Percentiles rank a stretch among this genome's conserved stretches.
These are phyloP conservation scores for Chlorokybus atmophyticus DNA, from an alignment of 139 green algal species.

Conservation along the genomic window DNA sequence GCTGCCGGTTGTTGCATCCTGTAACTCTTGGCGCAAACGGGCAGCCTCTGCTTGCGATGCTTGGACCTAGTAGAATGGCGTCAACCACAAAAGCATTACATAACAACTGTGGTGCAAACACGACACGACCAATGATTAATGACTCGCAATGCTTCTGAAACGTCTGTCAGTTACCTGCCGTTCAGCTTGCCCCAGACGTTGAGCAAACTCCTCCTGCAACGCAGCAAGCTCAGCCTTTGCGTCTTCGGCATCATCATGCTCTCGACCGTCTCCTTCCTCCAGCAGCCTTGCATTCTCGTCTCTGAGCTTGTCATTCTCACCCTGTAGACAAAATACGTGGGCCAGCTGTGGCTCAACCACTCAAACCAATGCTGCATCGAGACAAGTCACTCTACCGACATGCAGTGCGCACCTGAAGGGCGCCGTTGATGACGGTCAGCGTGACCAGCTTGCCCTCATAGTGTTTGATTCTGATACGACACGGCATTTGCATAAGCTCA, in stretches of 20 bases:
- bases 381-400: conserved; percentile 1
- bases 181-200: conserved; percentile 41
- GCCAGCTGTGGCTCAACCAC: conserved; percentile 41
- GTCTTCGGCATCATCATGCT: neutral
- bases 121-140: too few species aligned
- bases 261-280: conserved; percentile 25
- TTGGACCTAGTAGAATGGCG: too few species aligned
- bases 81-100: too few species aligned
- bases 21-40: too few species aligned
- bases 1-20: too few species aligned
- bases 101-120: too few species aligned
- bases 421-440: conserved; percentile 64
- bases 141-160: too few species aligned
- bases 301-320: conserved; percentile 48
- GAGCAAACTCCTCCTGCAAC: conserved; percentile 69
- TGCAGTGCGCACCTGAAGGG: conserved; percentile 42
- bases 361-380: neutral
- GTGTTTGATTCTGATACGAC: conserved; percentile 61
- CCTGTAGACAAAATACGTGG: conserved; percentile 2
- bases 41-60: too few species aligned
- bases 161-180: too few species aligned
- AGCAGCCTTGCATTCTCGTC: too few species aligned
- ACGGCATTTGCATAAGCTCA: too few species aligned
- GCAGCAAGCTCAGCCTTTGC: conserved; percentile 55
- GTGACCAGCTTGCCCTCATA: conserved; percentile 74